Base-by-base conservation (phyloP, 805 yeast genomes). In the Starmerella floricola region DNA sequence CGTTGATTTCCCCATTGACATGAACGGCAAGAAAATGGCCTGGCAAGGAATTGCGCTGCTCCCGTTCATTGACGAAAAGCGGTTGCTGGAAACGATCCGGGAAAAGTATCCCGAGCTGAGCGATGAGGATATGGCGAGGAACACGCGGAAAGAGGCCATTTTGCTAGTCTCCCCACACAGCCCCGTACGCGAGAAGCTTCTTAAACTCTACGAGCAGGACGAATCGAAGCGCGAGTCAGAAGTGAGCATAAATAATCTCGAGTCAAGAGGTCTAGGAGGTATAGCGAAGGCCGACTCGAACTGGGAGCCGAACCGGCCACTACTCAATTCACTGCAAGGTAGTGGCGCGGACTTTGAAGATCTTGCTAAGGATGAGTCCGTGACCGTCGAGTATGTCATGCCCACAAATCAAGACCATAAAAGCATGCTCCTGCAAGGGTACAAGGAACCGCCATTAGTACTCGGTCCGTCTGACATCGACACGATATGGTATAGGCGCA, bases 41-140 rank as follows among this genome's bases (percentile, higher is more conserved):
- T 91, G 98, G 98, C 97, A 91, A 64, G 97, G 96, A 10, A 95
- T 91, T 45, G 95, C 93, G 5, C 71, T 84, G 55, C 71, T 91
- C 45, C 78, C 93, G 3, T 91, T 91, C 67, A 95, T 91, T 36
- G 96, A 91, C 53, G 86, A 81, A 55, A 62, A 72, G 19, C 71
- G 91, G 47, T 69, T 91, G 41, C 65, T 81, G 18, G 74, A 67
- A 2, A 88, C 87, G 1, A 73, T 91, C 72, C 66, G 66, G 35
- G 81, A 93, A 1, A 61, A 68, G 38, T 80, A 83, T 45, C 55
- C 63, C 0, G 71, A 70, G 49, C 64, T 91, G 43, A 65, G 77
- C 1, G 73, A 80, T 0, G 88, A 75, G 39, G 98, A 91, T 55
- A 67, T 67, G 40, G 55, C 58, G 36, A 73, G 98, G 62, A 91